Conservation (phyloP, 441 rosid genomes). For the Mallotus repandus region DNA sequence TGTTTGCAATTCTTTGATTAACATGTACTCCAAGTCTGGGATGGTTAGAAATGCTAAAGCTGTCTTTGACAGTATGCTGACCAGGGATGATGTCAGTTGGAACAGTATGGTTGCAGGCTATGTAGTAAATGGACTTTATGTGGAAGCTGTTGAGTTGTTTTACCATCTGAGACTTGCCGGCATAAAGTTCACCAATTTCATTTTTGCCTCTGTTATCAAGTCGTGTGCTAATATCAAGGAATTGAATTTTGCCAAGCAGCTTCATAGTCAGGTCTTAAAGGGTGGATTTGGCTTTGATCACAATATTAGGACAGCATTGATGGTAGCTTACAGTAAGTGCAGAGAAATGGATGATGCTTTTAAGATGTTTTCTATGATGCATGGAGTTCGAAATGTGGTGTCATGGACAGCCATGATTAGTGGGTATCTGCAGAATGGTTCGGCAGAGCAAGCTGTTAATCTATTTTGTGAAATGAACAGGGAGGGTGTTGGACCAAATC, state of each 20-base stretch:
- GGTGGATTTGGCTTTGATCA: constrained; percentile 51
- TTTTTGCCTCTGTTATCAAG: constrained; percentile 57
- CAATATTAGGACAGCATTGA: constrained; percentile 59
- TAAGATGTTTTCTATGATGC: constrained; percentile 52
- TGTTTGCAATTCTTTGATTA: constrained; percentile 70
- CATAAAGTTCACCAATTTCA: constrained; percentile 48
- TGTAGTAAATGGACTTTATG: constrained; percentile 50
- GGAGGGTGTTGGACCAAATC: constrained; percentile 62
- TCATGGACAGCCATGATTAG: constrained; percentile 89
- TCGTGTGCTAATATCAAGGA: constrained; percentile 48
- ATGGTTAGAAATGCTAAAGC: constrained; percentile 56
- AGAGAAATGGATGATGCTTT: constrained; percentile 63
- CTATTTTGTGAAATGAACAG: constrained; percentile 59
- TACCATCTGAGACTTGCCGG: constrained; percentile 43
- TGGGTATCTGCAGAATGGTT: constrained; percentile 72
- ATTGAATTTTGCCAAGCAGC: constrained; percentile 51
- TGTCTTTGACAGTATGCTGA: constrained; percentile 67
- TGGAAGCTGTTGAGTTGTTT: constrained; percentile 53
- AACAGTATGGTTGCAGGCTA: constrained; percentile 77
- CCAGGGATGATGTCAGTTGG: constrained; percentile 67
- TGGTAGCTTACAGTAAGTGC: constrained; percentile 72
- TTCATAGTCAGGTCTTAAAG: constrained; percentile 61
- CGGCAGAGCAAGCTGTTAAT: constrained; percentile 48
- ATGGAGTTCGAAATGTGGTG: constrained; percentile 55
- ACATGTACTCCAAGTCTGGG: constrained; percentile 65